Base-by-base conservation (phyloP, 2,329 filamentous ascomycete genomes). In the Penicillium palitans region DNA sequence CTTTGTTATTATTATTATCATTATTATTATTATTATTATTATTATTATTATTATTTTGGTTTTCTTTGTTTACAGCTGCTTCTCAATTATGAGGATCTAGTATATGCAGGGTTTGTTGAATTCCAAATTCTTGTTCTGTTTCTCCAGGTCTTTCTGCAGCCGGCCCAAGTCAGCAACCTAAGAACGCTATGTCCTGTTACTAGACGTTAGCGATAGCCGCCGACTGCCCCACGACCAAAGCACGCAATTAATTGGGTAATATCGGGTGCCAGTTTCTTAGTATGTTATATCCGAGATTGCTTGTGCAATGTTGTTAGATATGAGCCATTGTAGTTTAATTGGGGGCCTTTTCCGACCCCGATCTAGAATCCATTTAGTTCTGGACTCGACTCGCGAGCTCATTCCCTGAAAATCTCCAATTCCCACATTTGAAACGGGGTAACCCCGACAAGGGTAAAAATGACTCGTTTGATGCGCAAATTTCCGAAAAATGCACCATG, bases 171-270 rank as follows among this genome's bases (percentile, higher is more conserved):
- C 27, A 44, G 27, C 19, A 44, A 21, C 21, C 35, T 33, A 41
- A 53, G n/a, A 25, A 59, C 58, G 48, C 54, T 40, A 57, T 52
- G 48, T 37, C 52, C 57, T 48, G 51, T 21, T 50, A 24, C 45
- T 44, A 53, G 12, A 45, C 55, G 27, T 57, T 59, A 59, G 54
- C 48, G 58, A 58, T 60, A 60, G 58, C 55, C 58, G 58, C 58
- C 54, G 49, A 52, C 33, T 33, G 44, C 46, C 49, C 53, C 56
- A 31, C 35, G 45, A n/a, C 13, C 17, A 17, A 35, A 57, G 52
- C 46, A 55, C 45, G 25, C 39, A 58, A 58, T 55, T 47, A 27
- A 49, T 44, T 35, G 19, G 21, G n/a, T 44, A 5, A 29, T 17
- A 39, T 42, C 45, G 42, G 19, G 29, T 21, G 2, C 17, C 17